Percentiles rank a stretch among this genome's conserved stretches.
phyloP scores from a whole-genome alignment of 768 basidiomycete genomes.

The Mycena maculata region DNA sequence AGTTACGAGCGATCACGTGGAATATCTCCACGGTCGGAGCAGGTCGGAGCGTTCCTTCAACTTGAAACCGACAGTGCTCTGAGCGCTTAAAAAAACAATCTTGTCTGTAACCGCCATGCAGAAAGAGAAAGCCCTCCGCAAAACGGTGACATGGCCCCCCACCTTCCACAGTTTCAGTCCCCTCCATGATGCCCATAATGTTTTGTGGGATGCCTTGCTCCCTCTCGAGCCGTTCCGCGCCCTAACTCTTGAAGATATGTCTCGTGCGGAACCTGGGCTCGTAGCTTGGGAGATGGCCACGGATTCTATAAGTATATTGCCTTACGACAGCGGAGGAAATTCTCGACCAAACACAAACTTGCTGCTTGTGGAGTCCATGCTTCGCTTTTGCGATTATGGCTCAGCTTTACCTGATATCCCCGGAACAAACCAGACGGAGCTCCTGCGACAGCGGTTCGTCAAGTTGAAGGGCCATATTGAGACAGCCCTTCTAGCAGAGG shows the following conservation, averaged over 20 bases:
- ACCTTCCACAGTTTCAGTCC: neutral
- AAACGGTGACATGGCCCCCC: neutral
- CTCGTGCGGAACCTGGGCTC: neutral
- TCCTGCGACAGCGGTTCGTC: constrained; percentile 19
- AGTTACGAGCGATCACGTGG: constrained; percentile 1
- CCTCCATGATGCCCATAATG: constrained; percentile 25
- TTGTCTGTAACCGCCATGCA: constrained; percentile 6
- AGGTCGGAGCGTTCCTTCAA: too few relatives aligned
- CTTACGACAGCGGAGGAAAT: constrained; percentile 5
- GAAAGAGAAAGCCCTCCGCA: constrained; percentile 9
- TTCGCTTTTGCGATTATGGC: constrained; percentile 25
- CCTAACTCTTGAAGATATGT: constrained; percentile 8
- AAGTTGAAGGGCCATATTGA: constrained; percentile 18
- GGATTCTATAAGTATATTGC: constrained; percentile 4
- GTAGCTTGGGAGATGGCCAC: neutral
- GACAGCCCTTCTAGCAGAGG: constrained; percentile 21
- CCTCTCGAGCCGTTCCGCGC: constrained; percentile 19
- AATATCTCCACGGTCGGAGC: too few relatives aligned
- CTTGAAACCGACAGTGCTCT: neutral
- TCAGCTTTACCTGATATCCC: constrained; percentile 11
- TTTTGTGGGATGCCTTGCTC: constrained; percentile 14
- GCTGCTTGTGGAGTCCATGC: constrained; percentile 19
- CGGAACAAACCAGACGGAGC: constrained; percentile 19
- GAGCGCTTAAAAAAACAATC: too few relatives aligned
- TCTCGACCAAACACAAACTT: constrained; percentile 1